Evolutionary conservation across 306 rosid species (phyloP), one percentile per base, ranked within the genome.

Genomic region (Quercus suber): DNA sequence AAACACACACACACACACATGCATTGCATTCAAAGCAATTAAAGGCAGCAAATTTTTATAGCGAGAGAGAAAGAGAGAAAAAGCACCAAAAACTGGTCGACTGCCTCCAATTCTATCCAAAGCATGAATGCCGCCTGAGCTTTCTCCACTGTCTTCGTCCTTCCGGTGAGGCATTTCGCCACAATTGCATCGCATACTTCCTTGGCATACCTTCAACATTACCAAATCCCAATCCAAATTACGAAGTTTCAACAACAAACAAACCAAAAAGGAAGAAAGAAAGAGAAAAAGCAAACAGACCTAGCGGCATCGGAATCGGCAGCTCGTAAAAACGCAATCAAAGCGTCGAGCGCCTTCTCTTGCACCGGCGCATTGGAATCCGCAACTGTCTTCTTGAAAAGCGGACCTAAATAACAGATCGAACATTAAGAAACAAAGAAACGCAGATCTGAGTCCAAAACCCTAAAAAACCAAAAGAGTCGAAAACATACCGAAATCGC

Each of bases 111-210:
- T 84, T 96, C 99, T 35, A 96, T 83, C 99, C 99, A 96, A 13
- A 96, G 92, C 97, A 93, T 84, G 78, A 96, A 96, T 17, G 81
- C 89, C 60, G 97, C 92, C 87, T 93, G 99, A 77, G 99, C 97
- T 81, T 95, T 95, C 89, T 95, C 99, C 84, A 95, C 99, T 2
- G 99, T 95, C 91, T 95, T 95, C 0, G 99, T 94, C 89, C 99
- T 87, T 51, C 99, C 99, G 5, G 99, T 91, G 75, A 96, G 82
- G 88, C 99, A 96, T 86, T 96, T 96, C 1, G 97, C 97, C 79
- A 89, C 97, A 78, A 96, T 80, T 4, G 98, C 88, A 55, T 96
- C 99, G 33, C 99, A 96, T 19, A 86, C 92, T 80, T 96, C 99
- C 85, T 96, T 96, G 21, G 87, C 98, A 33, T 70, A 90, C 88